Conservation (phyloP, 345 rosid species). For the Kernera saxatilis region DNA sequence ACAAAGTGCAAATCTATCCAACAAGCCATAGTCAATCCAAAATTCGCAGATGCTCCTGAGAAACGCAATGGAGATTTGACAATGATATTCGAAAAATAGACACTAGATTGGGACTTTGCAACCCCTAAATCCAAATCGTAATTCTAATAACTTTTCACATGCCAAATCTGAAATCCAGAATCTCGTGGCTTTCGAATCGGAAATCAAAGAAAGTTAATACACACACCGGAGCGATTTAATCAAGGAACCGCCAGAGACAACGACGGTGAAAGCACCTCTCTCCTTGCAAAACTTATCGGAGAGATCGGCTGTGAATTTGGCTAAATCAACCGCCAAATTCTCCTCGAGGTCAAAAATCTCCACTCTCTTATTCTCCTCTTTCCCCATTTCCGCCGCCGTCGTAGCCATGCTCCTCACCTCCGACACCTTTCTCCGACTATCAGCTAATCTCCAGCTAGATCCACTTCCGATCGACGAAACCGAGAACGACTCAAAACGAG, state of each 20-base stretch:
- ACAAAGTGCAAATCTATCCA: not conserved
- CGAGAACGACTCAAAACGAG: not conserved
- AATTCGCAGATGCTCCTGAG: not conserved
- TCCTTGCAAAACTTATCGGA: constrained; percentile 58
- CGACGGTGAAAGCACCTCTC: constrained; percentile 72
- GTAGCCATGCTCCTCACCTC: constrained; percentile 29
- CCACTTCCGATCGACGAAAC: constrained; percentile 30
- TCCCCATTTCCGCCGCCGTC: not conserved
- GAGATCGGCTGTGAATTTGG: constrained; percentile 60
- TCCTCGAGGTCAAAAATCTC: constrained; percentile 60
- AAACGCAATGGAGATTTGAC: not conserved
- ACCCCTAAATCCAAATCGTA: not conserved
- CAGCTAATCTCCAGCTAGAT: not conserved
- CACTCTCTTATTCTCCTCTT: constrained; percentile 34
- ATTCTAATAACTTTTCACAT: not conserved
- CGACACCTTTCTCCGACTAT: constrained; percentile 26
- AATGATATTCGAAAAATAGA: not conserved
- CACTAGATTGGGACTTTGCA: not conserved
- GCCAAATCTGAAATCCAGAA: not conserved
- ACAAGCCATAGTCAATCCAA: not conserved
- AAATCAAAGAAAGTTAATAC: not conserved
- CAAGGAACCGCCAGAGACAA: constrained; percentile 78
- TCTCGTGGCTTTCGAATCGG: not conserved
- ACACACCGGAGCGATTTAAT: constrained; percentile 61
- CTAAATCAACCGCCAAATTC: constrained; percentile 52